Base-by-base conservation (phyloP, 2,329 filamentous ascomycete genomes). In the Botrytis galanthina region DNA sequence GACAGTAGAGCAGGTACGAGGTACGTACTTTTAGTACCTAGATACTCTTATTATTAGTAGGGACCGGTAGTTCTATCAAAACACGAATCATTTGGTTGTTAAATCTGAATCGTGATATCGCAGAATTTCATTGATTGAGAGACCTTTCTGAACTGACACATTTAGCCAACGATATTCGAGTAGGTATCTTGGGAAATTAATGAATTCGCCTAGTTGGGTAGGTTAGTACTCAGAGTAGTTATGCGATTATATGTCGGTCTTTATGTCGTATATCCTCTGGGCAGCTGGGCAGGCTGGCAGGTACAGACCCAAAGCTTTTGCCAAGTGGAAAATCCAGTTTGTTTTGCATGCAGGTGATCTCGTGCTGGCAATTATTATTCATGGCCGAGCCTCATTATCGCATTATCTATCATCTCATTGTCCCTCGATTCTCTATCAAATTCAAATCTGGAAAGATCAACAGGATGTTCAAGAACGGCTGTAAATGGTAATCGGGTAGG, bases 381-480 rank as follows among this genome's bases (percentile, higher is more conserved):
- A 29, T n/a, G 35, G 37, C 39, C 12, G 60, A 63, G 26, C 37
- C 60, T 44, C 26, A 63, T 20, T 26, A 42, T 42, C 26, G n/a
- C 48, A n/a, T 3, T n/a, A 8, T n/a, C 42, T 16, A n/a, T 3
- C 16, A 8, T n/a, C 42, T 16, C 42, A 7, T 42, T 5, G 14
- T 42, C 26, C 37, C 14, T 62, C 37, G 3, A 20, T 26, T 51
- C 35, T 37, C 29, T 16, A 26, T 51, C 22, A 7, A 37, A 54
- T 20, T 51, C n/a, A 12, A 20, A 67, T 54, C 46, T 54, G 46
- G 32, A 67, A 67, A 26, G 46, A 48, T 66, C 62, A 66, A 66
- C 62, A 64, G n/a, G 29, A 66, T 66, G 20, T 26, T 39, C 4
- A n/a, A 18, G 46, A 57, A 57, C n/a, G n/a, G n/a, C n/a, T 29